Base-by-base conservation (phyloP, 1,284 basidiomycete genomes). In the Vanrija sp. region DNA sequence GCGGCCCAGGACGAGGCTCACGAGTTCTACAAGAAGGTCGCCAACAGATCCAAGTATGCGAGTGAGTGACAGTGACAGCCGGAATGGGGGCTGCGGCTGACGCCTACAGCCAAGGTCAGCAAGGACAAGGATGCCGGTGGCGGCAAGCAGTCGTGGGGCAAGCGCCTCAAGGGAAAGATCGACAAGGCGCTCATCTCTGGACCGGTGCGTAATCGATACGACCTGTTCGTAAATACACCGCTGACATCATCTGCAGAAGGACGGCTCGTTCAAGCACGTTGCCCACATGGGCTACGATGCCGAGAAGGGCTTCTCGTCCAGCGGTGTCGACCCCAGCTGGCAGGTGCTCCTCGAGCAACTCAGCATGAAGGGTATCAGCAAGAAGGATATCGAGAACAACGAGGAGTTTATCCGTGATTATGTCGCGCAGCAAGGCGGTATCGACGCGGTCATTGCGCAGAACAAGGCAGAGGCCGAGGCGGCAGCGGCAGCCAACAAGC, bases 221-320 rank as follows among this genome's bases (percentile, higher is more conserved):
- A 34, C 9, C 12, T 10, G 14, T 0, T 15, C 28, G 8, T 25
- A 8, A 10, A 25, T 9, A 8, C 28, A 21, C 43, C 16, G 26
- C 34, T 44, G 25, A 40, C 38, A 40, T 19, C 14, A 5, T 6
- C 3, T 28, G 38, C 57, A 74, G 71, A 72, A 84, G 16, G 72
- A 78, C 3, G 87, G 86, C 18, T 88, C 88, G 5, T 97, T 97
- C 80, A 83, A 85, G 62, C 94, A 98, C 70, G 83, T 96, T 44
- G 91, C 89, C 0, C 94, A 97, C 72, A 96, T 98, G 89, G 93
- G 93, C 23, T 97, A 89, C 74, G 89, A 95, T 65, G 75, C 84
- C 0, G 85, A 95, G 64, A 84, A 85, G 40, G 93, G 93, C 5
- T 97, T 93, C 74, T 87, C 86, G 0, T 88, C 88, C 1, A 83